Conservation (phyloP, 2,329 filamentous ascomycete species). For the Aureobasidium sp. region DNA sequence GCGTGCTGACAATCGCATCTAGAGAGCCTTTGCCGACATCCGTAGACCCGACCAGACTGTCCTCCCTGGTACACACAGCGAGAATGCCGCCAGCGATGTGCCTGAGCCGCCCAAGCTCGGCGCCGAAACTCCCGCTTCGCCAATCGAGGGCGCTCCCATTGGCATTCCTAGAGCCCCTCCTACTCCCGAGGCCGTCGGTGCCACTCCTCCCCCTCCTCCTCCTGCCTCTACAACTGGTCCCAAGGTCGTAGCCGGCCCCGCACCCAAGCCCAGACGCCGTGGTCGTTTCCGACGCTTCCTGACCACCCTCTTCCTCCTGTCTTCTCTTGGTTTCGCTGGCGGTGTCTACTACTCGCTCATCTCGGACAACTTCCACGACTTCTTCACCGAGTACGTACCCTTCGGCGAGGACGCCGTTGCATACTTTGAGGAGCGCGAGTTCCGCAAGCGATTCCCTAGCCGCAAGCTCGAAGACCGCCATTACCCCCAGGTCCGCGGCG, state of each 20-base stretch:
- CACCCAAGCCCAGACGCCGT: constrained; percentile 53
- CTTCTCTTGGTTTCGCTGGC: constrained; percentile 72
- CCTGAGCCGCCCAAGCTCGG: constrained; percentile 26
- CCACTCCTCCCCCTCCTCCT: constrained; percentile 22
- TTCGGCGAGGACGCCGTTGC: constrained; percentile 91
- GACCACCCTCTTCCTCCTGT: constrained; percentile 67
- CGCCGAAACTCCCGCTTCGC: constrained; percentile 17
- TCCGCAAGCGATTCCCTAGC: constrained; percentile 72
- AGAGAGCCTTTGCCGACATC: constrained; percentile 28
- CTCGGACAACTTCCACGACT: constrained; percentile 97
- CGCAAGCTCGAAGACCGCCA: constrained; percentile 36
- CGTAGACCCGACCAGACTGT: constrained; percentile 27
- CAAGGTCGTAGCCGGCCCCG: constrained; percentile 35
- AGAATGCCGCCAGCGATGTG: constrained; percentile 23
- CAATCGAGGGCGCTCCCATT: constrained; percentile 17
- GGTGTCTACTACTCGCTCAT: constrained; percentile 89
- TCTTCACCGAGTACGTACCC: constrained; percentile 95
- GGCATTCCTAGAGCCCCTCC: constrained; percentile 23
- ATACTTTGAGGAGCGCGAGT: constrained; percentile 92
- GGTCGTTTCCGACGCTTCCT: constrained; percentile 71
- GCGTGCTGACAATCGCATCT: constrained; percentile 3
- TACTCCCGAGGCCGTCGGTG: constrained; percentile 19
- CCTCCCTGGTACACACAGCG: constrained; percentile 28
- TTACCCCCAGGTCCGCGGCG: constrained; percentile 45
- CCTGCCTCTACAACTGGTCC: constrained; percentile 19